Evolutionary conservation across 176 grass and related monocot genomes (phyloP).

Genomic region (Rhipidocladum racemiflorum): DNA sequence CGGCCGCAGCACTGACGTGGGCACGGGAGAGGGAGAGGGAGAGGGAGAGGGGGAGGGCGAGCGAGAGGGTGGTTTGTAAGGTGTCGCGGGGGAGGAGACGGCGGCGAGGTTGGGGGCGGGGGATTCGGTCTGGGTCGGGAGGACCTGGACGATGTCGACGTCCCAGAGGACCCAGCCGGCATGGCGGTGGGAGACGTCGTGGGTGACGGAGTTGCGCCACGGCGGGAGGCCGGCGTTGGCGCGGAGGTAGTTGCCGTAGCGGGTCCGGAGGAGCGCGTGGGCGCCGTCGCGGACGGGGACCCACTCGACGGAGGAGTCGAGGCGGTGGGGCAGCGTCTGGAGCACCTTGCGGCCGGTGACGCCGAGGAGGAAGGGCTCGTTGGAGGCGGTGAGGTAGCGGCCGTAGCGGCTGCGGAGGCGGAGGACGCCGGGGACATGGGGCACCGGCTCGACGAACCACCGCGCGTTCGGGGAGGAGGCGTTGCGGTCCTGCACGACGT

Average conservation of each 20-base stretch:
- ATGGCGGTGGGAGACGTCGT: conserved; percentile 55
- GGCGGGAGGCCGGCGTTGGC: conserved; percentile 68
- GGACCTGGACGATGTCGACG: conserved; percentile 60
- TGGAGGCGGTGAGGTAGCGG: conserved; percentile 84
- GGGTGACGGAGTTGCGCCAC: conserved; percentile 71
- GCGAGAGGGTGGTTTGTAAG: conserved; percentile 1
- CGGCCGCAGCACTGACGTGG: conserved; percentile 21
- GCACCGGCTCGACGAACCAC: conserved; percentile 67
- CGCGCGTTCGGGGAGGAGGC: conserved; percentile 54
- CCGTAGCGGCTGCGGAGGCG: conserved; percentile 71
- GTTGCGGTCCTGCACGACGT: conserved; percentile 63
- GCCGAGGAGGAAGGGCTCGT: conserved; percentile 66
- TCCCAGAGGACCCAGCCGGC: conserved; percentile 76
- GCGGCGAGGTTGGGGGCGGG: not conserved
- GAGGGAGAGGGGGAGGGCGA: conserved; percentile 12
- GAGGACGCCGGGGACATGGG: conserved; percentile 40
- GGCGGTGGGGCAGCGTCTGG: conserved; percentile 60
- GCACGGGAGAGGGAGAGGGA: not conserved
- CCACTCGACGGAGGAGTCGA: conserved; percentile 88
- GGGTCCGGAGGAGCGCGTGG: conserved; percentile 51
- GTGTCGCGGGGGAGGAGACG: not conserved
- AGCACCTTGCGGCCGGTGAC: conserved; percentile 56
- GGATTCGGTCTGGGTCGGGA: not conserved
- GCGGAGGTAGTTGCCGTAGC: conserved; percentile 69
- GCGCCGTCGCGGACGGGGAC: conserved; percentile 48